These are phyloP conservation scores for Candida labiduridarum DNA, from an alignment of 1,139 yeast species.

Conservation along the genomic window DNA sequence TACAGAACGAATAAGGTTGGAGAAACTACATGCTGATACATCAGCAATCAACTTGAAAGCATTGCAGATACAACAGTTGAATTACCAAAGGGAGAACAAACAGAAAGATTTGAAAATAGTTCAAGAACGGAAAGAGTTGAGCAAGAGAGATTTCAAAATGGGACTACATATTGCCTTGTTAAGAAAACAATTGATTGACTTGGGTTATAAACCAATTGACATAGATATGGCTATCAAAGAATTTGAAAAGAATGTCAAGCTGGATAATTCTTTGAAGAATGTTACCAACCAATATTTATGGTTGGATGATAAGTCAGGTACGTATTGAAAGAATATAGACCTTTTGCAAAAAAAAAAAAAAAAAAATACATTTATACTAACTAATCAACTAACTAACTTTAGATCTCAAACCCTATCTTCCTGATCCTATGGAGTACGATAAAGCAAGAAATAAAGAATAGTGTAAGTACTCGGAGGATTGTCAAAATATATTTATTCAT, in stretches of 20 bases:
- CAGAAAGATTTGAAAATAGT: slow-evolving; percentile 48
- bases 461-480: not conserved
- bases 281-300: slow-evolving; percentile 59
- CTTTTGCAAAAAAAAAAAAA: no score
- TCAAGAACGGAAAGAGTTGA: slow-evolving; percentile 49
- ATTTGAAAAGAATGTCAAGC: slow-evolving; percentile 56
- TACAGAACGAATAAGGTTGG: slow-evolving; percentile 42
- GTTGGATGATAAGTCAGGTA: slow-evolving; percentile 54
- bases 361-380: slow-evolving; percentile 5
- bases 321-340: slow-evolving; percentile 12
- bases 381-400: slow-evolving; percentile 7
- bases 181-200: slow-evolving; percentile 56
- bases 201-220: slow-evolving; percentile 53
- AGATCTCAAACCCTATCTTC: slow-evolving; percentile 51
- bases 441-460: slow-evolving; percentile 23
- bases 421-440: slow-evolving; percentile 63
- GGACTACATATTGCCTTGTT: slow-evolving; percentile 64
- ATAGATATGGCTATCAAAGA: slow-evolving; percentile 55
- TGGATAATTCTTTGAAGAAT: slow-evolving; percentile 56
- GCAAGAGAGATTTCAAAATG: slow-evolving; percentile 60
- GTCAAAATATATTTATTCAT: not conserved
- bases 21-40: slow-evolving; percentile 41
- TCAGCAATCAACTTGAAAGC: slow-evolving; percentile 45
- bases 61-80: slow-evolving; percentile 45
- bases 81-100: slow-evolving; percentile 45